A percentile compares a stretch with the other conserved stretches of the same genome.
These are phyloP conservation scores for Kazachstania africana DNA, from an alignment of 805 yeast species.

Conservation along the genomic window DNA sequence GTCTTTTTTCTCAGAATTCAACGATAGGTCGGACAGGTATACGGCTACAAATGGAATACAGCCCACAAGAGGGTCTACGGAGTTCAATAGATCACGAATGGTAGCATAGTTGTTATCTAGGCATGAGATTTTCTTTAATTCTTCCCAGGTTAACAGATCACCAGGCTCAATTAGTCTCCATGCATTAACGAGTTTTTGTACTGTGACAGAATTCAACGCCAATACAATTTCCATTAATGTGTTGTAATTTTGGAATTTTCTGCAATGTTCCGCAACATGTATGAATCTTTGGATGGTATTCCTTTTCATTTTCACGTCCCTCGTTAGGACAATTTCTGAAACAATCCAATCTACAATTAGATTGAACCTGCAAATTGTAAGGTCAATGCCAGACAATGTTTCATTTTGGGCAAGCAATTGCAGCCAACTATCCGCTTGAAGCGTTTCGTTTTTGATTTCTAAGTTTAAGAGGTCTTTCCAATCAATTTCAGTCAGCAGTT, in stretches of 20 bases:
- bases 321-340: slow-evolving; percentile 72
- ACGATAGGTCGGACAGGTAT: slow-evolving; percentile 69
- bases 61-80: slow-evolving; percentile 56
- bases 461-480: slow-evolving; percentile 82
- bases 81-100: slow-evolving; percentile 39
- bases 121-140: slow-evolving; percentile 58
- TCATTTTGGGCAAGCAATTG: slow-evolving; percentile 51
- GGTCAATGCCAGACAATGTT: slow-evolving; percentile 58
- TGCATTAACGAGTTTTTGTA: slow-evolving; percentile 50
- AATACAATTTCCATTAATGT: slow-evolving; percentile 79
- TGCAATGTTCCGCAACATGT: slow-evolving; percentile 71
- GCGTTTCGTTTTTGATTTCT: slow-evolving; percentile 55
- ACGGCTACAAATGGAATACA: slow-evolving; percentile 86
- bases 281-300: slow-evolving; percentile 74
- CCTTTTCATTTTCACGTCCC: slow-evolving; percentile 44
- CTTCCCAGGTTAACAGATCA: slow-evolving; percentile 55
- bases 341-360: slow-evolving; percentile 85
- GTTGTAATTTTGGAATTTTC: slow-evolving; percentile 64
- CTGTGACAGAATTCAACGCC: slow-evolving; percentile 60
- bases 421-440: slow-evolving; percentile 75
- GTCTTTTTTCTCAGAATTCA: slow-evolving; percentile 38
- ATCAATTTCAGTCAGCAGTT: slow-evolving; percentile 72
- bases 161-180: slow-evolving; percentile 68
- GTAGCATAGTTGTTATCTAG: slow-evolving; percentile 63
- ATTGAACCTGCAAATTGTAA: slow-evolving; percentile 78